Conservation (phyloP, 495 filamentous ascomycete genomes). For the Chaetomium tenue region DNA sequence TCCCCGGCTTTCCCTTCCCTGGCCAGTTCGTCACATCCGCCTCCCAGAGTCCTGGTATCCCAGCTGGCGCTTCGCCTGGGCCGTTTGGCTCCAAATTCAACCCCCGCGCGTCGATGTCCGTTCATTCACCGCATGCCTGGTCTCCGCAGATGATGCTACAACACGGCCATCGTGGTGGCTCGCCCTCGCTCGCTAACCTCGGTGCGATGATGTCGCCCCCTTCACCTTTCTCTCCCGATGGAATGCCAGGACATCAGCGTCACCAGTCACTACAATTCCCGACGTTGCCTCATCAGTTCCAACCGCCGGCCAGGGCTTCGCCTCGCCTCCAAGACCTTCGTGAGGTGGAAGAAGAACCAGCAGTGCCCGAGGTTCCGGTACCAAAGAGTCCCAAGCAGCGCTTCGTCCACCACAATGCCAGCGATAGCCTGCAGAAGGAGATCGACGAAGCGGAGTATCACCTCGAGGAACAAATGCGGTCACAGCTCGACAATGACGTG, state of each 20-base stretch:
- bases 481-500: slow-evolving; percentile 66
- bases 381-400: slow-evolving; percentile 50
- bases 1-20: slow-evolving; percentile 59
- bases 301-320: slow-evolving; percentile 54
- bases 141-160: slow-evolving; percentile 55
- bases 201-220: slow-evolving; percentile 51
- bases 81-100: slow-evolving; percentile 57
- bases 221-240: slow-evolving; percentile 53
- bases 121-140: slow-evolving; percentile 52
- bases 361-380: slow-evolving; percentile 41
- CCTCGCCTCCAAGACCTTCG: slow-evolving; percentile 55
- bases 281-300: slow-evolving; percentile 52
- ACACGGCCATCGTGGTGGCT: slow-evolving; percentile 55
- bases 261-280: slow-evolving; percentile 61
- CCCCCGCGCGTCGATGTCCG: slow-evolving; percentile 54
- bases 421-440: slow-evolving; percentile 71
- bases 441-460: slow-evolving; percentile 85
- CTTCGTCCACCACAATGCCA: slow-evolving; percentile 45
- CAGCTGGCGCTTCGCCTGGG: slow-evolving; percentile 51
- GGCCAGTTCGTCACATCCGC: slow-evolving; percentile 55
- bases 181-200: slow-evolving; percentile 54
- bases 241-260: slow-evolving; percentile 50
- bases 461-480: slow-evolving; percentile 68
- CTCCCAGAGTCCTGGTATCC: slow-evolving; percentile 57
- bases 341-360: slow-evolving; percentile 56